Conservation (phyloP, 306 rosid genomes). For the Vigna radiata region DNA sequence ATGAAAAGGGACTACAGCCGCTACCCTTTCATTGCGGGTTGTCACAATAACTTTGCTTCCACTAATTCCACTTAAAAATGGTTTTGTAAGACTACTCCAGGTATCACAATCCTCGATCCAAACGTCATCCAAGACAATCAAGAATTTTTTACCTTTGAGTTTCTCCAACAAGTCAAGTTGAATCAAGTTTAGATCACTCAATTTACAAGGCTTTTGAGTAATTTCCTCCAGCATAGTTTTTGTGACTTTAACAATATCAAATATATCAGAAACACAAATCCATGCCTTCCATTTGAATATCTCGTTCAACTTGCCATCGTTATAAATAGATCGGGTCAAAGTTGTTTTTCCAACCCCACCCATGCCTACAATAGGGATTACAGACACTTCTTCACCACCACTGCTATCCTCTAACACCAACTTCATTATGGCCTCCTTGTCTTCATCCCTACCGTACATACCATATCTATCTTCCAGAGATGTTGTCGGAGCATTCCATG, state of each 20-base stretch:
- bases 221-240: background rate
- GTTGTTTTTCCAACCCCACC: too few species aligned
- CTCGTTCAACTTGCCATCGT: too few species aligned
- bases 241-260: background rate
- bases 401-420: background rate
- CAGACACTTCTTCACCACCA: background rate
- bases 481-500: background rate
- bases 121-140: background rate
- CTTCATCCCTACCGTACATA: background rate
- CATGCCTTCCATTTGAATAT: background rate
- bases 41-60: too few species aligned
- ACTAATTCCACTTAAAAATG: background rate
- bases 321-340: too few species aligned
- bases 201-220: background rate
- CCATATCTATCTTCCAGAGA: background rate
- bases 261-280: background rate
- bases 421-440: background rate
- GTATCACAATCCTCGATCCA: background rate
- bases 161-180: background rate
- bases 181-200: background rate
- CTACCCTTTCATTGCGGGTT: background rate
- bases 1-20: background rate
- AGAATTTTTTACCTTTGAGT: background rate
- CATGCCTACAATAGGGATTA: background rate
- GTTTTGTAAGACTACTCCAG: background rate